Conservation (phyloP, 192 early-diverging fungal species). For the Coemansia sp. region DNA sequence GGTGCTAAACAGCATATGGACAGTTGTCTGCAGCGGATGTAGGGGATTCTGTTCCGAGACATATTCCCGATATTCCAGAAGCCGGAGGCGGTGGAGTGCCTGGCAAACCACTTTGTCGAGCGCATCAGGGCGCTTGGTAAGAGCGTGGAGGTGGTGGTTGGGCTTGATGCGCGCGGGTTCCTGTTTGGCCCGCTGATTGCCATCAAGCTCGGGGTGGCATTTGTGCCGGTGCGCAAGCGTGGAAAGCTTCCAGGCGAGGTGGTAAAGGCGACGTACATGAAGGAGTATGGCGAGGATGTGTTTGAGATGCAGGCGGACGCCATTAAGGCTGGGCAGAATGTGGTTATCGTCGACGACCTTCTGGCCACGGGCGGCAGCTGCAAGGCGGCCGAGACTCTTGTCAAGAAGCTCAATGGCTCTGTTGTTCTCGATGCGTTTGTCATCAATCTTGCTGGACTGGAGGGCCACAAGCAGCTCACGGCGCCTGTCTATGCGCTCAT, state of each 20-base stretch:
- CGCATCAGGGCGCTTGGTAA: conserved; percentile 67
- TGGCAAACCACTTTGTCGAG: conserved; percentile 85
- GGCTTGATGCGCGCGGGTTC: conserved; percentile 97
- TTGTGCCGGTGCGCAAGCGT: conserved; percentile 93
- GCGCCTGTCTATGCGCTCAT: conserved; percentile 89
- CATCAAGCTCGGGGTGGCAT: conserved; percentile 79
- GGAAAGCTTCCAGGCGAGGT: conserved; percentile 92
- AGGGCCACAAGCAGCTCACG: conserved; percentile 75
- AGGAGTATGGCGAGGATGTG: conserved; percentile 95
- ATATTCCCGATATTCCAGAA: conserved; percentile 97
- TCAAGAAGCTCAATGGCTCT: conserved; percentile 69
- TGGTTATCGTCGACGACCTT: conserved; percentile 94
- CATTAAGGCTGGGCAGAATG: conserved; percentile 77
- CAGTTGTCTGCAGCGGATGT: background rate
- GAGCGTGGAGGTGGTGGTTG: conserved; percentile 88
- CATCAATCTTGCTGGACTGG: conserved; percentile 83
- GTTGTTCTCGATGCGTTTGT: conserved; percentile 89
- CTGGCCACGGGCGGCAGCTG: conserved; percentile 93
- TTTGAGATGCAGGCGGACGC: conserved; percentile 90
- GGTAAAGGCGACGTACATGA: conserved; percentile 72
- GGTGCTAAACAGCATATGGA: background rate
- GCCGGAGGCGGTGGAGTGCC: conserved; percentile 86
- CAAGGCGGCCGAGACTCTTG: conserved; percentile 80
- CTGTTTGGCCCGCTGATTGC: conserved; percentile 93
- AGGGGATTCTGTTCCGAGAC: conserved; percentile 96